Base-by-base conservation (phyloP, 371 early-diverging fungal species). In the Syncephalastrum contaminatum region DNA sequence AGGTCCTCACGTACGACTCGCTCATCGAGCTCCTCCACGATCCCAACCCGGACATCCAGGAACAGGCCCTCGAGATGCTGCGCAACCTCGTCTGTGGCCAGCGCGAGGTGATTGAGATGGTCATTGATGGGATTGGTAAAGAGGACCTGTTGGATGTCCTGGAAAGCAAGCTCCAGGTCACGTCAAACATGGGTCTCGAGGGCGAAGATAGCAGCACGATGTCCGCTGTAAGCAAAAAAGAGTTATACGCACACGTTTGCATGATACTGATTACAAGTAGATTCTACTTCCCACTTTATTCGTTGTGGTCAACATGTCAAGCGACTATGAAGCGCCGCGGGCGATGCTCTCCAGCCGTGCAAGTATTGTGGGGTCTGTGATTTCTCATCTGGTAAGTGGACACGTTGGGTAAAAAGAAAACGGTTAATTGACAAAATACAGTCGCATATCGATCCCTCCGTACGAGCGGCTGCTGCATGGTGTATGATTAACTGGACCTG, bases 401-500 rank as follows among this genome's bases (percentile, higher is more conserved):
- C 36, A n/a, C 18, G 25, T 43, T 36, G 18, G 43, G 14, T n/a
- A 1, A 5, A 15, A 42, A 15, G 22, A 10, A 18, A 20, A 15
- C n/a, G 19, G 40, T 27, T 13, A 19, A 46, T 16, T 22, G 40
- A 27, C 15, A 42, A 15, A 39, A 12, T 49, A 36, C 54, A 87
- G 90, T 64, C 62, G 4, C 89, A 92, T 62, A 70, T 77, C 2
- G 68, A 77, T 21, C 64, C 83, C n/a, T 49, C 71, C 12, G 80
- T 94, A 16, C 87, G 91, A n/a, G 75, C 86, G 0, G 90, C 87
- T 2, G 80, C 91, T 18, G 70, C 83, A 13, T 94, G 93, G 93
- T 84, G 84, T 60, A 71, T 92, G 22, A 89, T 92, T 47, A 94
- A 94, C 63, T 75, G 92, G 65, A 90, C 90, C 4, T 92, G 91